These are phyloP conservation scores for Stylosanthes scabra DNA, from an alignment of 331 rosid species.

Conservation along the genomic window DNA sequence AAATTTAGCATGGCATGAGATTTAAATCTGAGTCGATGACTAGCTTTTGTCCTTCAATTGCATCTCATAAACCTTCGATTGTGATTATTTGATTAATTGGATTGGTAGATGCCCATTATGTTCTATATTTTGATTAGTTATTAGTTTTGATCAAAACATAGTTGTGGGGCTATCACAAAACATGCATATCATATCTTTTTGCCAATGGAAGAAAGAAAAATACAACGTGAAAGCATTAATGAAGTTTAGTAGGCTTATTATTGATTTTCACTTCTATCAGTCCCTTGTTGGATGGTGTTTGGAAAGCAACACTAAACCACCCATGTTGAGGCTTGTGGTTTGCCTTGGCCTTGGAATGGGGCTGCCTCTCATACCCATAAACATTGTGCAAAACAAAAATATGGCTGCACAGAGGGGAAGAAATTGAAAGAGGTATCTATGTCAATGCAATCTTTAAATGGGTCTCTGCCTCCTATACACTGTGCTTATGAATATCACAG, in stretches of 20 bases:
- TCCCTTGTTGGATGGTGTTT: neutral
- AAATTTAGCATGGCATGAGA: neutral
- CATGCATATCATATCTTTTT: neutral
- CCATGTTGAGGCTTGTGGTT: neutral
- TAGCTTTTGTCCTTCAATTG: conserved; percentile 13
- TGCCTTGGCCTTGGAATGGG: neutral
- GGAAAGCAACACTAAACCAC: neutral
- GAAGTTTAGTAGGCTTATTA: neutral
- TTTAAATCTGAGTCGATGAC: conserved; percentile 9
- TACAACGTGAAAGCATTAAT: neutral
- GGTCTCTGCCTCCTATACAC: neutral
- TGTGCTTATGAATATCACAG: neutral
- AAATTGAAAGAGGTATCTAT: conserved; percentile 26
- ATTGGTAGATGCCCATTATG: neutral
- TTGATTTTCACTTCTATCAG: conserved; percentile 1
- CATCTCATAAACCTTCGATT: conserved; percentile 11
- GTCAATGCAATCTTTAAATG: neutral
- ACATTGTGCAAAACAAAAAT: conserved; percentile 9
- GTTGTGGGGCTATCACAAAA: neutral
- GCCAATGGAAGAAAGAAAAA: neutral
- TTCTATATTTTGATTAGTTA: neutral
- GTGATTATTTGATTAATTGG: neutral
- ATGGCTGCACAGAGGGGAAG: neutral
- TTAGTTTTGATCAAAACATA: conserved; percentile 24
- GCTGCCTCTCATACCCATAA: neutral